Evolutionary conservation across 129 eudicot species (phyloP), one percentile per base, ranked within the genome.

Genomic region (Arctium lappa): DNA sequence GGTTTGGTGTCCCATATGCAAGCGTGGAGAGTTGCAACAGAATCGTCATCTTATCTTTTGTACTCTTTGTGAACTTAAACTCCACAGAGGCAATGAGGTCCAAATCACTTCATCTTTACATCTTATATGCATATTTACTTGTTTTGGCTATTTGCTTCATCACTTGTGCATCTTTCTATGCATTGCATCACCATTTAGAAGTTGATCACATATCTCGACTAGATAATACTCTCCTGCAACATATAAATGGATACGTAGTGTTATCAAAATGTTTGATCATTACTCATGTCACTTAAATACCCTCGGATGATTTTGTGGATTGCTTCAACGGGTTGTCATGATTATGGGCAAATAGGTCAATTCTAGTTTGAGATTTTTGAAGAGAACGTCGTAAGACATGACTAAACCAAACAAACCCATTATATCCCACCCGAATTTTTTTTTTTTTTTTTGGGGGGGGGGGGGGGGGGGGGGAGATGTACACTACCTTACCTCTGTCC

Each of bases 1-100:
- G 88, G 91, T 89, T 31, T 95, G 97, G 97, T 95, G 99, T 84
- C 99, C 99, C 53, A 82, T 95, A 81, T 95, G 99, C 97, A 91
- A 86, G 82, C 91, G 83, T 71, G 97, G 97, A 79, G 86, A 87
- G 83, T 79, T 95, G 88, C 86, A 83, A 81, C 91, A 95, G 81
- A 85, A 84, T 53, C 86, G 53, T 12, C 81, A 60, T 86, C 81
- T 56, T 81, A 93, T 95, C 63, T 90, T 73, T 86, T 95, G 99
- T 87, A 83, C 85, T 48, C 83, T 36, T 77, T 93, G 99, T 82
- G 86, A 85, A 65, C 88, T 95, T 81, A 87, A 86, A 80, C 97
- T 95, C 40, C 36, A 86, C 83, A 82, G 89, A 86, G 92, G 84
- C 80, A 80, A 88, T 77, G 97, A 95, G 99, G 98, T 94, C 60